Percentiles rank a stretch among this genome's conserved stretches.
Evolutionary conservation across 768 basidiomycete genomes (phyloP).

Genomic region (Panellus pusillus): DNA sequence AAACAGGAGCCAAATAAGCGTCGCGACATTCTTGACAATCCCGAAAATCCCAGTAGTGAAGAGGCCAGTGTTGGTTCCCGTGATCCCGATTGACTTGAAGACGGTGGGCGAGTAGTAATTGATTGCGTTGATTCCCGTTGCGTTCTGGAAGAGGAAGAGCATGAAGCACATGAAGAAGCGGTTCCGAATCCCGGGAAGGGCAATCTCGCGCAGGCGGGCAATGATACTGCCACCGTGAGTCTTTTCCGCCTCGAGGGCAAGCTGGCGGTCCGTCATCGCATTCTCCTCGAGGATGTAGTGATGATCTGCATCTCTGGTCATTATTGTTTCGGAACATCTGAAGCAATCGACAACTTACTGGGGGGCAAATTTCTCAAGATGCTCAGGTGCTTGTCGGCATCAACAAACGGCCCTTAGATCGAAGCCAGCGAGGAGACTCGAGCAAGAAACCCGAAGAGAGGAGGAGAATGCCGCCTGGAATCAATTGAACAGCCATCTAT

Average conservation of each 20-base stretch:
- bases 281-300: constrained; percentile 3
- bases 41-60: constrained; percentile 40
- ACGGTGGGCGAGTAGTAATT: constrained; percentile 37
- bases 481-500: constrained; percentile 7
- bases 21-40: constrained; percentile 34
- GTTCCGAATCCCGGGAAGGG: constrained; percentile 9
- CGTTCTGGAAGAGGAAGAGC: constrained; percentile 15
- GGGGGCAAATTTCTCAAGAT: constrained; percentile 11
- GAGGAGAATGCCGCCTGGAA: constrained; percentile 3
- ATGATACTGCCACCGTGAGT: constrained; percentile 3
- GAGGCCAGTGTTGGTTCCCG: constrained; percentile 24
- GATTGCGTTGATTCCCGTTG: constrained; percentile 28
- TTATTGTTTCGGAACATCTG: too few species aligned
- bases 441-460: not conserved
- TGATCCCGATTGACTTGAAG: constrained; percentile 34
- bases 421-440: constrained; percentile 8
- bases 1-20: constrained; percentile 9
- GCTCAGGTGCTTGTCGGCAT: constrained; percentile 8
- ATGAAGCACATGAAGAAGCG: constrained; percentile 14
- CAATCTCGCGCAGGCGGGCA: constrained; percentile 7
- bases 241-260: constrained; percentile 6
- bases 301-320: constrained; percentile 4
- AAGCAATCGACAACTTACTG: too few species aligned
- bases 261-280: constrained; percentile 9
- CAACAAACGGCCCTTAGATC: constrained; percentile 3